Evolutionary conservation across 345 rosid genomes (phyloP).

Genomic region (Ceriops decandra): DNA sequence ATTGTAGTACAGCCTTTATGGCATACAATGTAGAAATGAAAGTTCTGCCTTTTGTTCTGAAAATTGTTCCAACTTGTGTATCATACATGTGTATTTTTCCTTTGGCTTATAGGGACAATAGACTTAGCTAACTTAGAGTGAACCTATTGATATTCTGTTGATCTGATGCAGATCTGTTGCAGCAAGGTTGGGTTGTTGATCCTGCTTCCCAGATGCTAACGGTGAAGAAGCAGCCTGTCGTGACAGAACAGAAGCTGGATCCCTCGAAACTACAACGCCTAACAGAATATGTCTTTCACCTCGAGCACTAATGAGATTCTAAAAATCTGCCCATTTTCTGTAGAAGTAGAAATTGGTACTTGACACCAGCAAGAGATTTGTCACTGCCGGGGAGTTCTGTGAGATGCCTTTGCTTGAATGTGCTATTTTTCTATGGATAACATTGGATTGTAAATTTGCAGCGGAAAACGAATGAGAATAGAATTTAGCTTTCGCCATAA

Average conservation of each 20-base stretch:
- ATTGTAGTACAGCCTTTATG: background rate
- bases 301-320: conserved; percentile 43
- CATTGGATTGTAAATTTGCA: no score
- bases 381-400: no score
- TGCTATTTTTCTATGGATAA: background rate
- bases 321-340: background rate
- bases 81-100: background rate
- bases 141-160: background rate
- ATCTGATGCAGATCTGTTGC: conserved; percentile 51
- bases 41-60: background rate
- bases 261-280: conserved; percentile 68
- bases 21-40: background rate
- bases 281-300: conserved; percentile 80
- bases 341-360: background rate
- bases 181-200: conserved; percentile 71
- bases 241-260: conserved; percentile 66
- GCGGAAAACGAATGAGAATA: no score
- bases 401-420: background rate
- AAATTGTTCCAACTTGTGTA: background rate
- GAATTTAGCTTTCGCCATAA: no score
- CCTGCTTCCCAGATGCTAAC: conserved; percentile 58
- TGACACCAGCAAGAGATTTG: background rate
- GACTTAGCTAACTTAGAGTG: background rate
- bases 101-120: background rate
- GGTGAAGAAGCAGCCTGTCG: conserved; percentile 59